Evolutionary conservation across 805 yeast species (phyloP).

Genomic region (Candida nemodendra): DNA sequence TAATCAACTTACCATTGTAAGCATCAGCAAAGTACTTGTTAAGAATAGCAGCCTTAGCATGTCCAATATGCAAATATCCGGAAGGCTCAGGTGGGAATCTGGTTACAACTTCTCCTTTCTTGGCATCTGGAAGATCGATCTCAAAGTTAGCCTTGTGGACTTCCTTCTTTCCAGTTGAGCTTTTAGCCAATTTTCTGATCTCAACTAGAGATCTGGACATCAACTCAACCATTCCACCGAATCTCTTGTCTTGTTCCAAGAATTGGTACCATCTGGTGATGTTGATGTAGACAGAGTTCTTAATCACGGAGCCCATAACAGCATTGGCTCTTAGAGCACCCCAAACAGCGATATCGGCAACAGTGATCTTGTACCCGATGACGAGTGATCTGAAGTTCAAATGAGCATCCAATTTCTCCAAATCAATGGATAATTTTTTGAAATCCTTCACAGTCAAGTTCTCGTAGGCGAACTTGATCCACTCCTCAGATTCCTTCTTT

Average conservation of each 20-base stretch:
- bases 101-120: slow-evolving; percentile 92
- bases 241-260: slow-evolving; percentile 63
- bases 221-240: slow-evolving; percentile 67
- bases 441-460: slow-evolving; percentile 81
- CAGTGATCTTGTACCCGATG: slow-evolving; percentile 61
- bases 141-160: slow-evolving; percentile 93
- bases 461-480: slow-evolving; percentile 67
- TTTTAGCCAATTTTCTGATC: slow-evolving; percentile 64
- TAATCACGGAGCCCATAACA: slow-evolving; percentile 86
- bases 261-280: slow-evolving; percentile 91
- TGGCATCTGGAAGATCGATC: slow-evolving; percentile 88
- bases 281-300: slow-evolving; percentile 79
- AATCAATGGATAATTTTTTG: slow-evolving; percentile 72
- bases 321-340: slow-evolving; percentile 92
- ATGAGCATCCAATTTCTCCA: slow-evolving; percentile 79
- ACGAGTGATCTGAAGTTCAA: slow-evolving; percentile 82
- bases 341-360: slow-evolving; percentile 89
- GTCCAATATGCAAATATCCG: slow-evolving; percentile 98
- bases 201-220: slow-evolving; percentile 71
- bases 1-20: slow-evolving; percentile 93
- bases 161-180: slow-evolving; percentile 71
- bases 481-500: slow-evolving; percentile 46
- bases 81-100: slow-evolving; percentile 99
- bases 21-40: slow-evolving; percentile 95
- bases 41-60: slow-evolving; percentile 96